Conservation (phyloP, 345 rosid genomes). For the Syzygium aqueum region DNA sequence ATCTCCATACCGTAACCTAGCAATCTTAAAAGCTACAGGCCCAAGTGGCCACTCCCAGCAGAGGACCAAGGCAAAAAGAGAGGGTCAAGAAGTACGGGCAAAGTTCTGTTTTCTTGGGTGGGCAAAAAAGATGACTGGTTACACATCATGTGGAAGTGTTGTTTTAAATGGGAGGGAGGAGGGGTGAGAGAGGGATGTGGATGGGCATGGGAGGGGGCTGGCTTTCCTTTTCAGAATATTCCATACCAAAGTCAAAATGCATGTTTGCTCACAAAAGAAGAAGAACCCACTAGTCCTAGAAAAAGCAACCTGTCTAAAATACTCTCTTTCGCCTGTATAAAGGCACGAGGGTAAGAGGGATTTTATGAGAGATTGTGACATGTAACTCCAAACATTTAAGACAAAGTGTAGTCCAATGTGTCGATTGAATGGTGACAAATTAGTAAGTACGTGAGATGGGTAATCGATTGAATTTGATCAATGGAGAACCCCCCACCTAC, state of each 20-base stretch:
- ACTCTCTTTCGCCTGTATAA: background rate
- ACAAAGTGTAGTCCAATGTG: background rate
- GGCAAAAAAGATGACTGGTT: background rate
- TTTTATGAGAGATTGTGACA: background rate
- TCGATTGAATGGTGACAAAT: background rate
- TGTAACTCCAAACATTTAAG: background rate
- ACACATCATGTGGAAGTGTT: background rate
- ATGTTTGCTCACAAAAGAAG: conserved; percentile 2
- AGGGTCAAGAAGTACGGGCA: background rate
- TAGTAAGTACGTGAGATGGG: background rate
- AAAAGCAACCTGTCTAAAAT: background rate
- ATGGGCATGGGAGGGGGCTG: background rate
- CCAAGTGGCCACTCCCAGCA: background rate
- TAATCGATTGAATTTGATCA: background rate
- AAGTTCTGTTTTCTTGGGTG: background rate
- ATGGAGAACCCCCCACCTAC: background rate
- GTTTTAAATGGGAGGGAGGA: background rate
- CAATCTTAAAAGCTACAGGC: background rate
- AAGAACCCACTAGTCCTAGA: background rate
- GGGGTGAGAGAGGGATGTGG: background rate
- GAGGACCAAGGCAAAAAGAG: background rate
- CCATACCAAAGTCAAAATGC: conserved; percentile 8
- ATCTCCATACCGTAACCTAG: background rate
- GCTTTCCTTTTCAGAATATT: conserved; percentile 11
- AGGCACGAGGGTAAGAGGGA: background rate